Conservation (phyloP, 192 early-diverging fungal species). For the Mortierella hygrophila region DNA sequence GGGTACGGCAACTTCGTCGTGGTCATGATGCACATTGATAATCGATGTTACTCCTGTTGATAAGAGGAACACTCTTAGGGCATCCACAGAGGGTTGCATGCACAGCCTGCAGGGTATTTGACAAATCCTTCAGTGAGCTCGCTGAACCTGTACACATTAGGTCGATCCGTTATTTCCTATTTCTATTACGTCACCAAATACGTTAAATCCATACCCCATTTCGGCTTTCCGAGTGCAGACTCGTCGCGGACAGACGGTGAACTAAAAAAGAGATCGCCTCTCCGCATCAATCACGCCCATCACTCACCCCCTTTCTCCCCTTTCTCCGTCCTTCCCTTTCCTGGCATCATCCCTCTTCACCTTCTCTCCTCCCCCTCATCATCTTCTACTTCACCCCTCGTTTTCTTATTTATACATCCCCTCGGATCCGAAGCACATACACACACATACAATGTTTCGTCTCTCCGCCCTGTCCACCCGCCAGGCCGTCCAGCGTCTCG, state of each 20-base stretch:
- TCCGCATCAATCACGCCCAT: background rate
- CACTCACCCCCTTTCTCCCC: background rate
- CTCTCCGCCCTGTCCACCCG: conserved; percentile 50
- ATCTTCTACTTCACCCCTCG: background rate
- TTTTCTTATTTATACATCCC: background rate
- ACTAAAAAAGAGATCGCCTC: background rate
- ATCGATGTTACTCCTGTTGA: background rate
- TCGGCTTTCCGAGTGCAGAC: background rate
- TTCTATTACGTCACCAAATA: background rate
- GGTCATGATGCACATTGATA: too few species aligned
- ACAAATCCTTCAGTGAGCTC: too few species aligned
- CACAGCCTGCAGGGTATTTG: too few species aligned
- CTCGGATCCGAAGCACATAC: background rate
- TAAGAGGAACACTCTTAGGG: background rate
- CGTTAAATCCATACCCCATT: background rate
- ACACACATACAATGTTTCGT: conserved; percentile 43
- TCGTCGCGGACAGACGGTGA: background rate
- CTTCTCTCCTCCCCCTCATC: background rate
- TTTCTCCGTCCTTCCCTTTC: background rate
- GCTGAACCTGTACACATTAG: too few species aligned
- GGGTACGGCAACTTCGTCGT: too few species aligned
- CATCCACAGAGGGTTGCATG: too few species aligned
- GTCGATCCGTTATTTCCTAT: background rate
- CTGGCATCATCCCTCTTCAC: background rate
- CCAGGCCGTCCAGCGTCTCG: conserved; percentile 56